These are phyloP conservation scores for Onygenales sp. DNA, from an alignment of 2,329 filamentous ascomycete species.

Conservation along the genomic window DNA sequence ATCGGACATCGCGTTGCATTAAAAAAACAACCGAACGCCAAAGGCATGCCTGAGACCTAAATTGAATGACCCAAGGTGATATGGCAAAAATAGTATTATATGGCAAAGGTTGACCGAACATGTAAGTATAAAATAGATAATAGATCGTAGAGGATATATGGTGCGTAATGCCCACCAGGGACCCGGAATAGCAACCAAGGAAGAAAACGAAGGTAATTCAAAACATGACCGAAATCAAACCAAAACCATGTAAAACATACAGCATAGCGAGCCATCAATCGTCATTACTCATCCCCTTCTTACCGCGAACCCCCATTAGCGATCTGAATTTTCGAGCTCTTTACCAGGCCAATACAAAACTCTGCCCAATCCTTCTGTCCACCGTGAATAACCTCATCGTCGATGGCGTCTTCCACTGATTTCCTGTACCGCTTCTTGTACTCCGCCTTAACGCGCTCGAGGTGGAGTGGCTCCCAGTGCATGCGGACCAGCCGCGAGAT, in stretches of 20 bases:
- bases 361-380: slow-evolving; percentile 55
- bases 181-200: no score
- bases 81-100: no score
- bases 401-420: slow-evolving; percentile 67
- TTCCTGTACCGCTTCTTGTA: slow-evolving; percentile 69
- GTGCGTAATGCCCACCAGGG: no score
- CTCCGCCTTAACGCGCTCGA: slow-evolving; percentile 68
- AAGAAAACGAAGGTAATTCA: no score
- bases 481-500: slow-evolving; percentile 79
- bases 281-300: background rate
- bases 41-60: no score
- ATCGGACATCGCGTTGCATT: no score
- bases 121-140: no score
- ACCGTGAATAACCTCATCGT: slow-evolving; percentile 59
- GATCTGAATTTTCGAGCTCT: slow-evolving; percentile 21
- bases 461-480: slow-evolving; percentile 83
- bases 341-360: slow-evolving; percentile 59
- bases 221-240: no score
- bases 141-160: no score
- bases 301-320: background rate
- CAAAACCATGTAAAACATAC: background rate
- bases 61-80: no score
- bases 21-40: no score
- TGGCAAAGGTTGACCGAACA: no score
- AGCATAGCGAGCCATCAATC: background rate